Evolutionary conservation across 768 basidiomycete species (phyloP).

Genomic region (Chlorophyllum brunneum): DNA sequence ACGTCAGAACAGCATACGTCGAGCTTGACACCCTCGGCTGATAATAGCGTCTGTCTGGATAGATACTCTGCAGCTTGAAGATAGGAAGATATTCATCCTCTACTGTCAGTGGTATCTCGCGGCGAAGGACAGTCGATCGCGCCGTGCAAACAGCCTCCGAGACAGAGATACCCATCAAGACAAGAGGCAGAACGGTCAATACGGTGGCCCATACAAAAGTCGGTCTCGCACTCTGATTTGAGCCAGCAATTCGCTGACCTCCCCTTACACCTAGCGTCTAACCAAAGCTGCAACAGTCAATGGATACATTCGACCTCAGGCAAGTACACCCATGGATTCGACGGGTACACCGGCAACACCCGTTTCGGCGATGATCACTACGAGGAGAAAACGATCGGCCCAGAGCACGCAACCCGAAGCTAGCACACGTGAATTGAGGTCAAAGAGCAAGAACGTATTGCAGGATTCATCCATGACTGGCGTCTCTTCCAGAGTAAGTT

Average conservation of each 20-base stretch:
- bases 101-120: constrained; percentile 6
- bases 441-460: constrained; percentile 37
- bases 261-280: background rate
- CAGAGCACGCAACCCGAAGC: constrained; percentile 24
- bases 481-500: constrained; percentile 35
- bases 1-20: constrained; percentile 14
- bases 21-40: background rate
- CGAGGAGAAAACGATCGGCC: constrained; percentile 33
- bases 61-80: constrained; percentile 27
- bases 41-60: background rate
- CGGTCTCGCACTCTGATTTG: background rate
- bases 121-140: constrained; percentile 22
- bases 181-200: constrained; percentile 2
- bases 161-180: background rate
- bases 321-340: constrained; percentile 21
- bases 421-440: constrained; percentile 41
- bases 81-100: constrained; percentile 15
- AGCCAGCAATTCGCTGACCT: background rate
- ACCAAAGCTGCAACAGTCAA: constrained; percentile 5
- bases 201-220: background rate
- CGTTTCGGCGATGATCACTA: constrained; percentile 16
- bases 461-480: constrained; percentile 34
- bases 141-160: constrained; percentile 29
- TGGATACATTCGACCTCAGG: constrained; percentile 5
- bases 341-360: constrained; percentile 31